Percentiles rank a stretch among this genome's conserved stretches.
These are phyloP conservation scores for Fraxinus americana DNA, from an alignment of 257 asterid species.

Conservation along the genomic window DNA sequence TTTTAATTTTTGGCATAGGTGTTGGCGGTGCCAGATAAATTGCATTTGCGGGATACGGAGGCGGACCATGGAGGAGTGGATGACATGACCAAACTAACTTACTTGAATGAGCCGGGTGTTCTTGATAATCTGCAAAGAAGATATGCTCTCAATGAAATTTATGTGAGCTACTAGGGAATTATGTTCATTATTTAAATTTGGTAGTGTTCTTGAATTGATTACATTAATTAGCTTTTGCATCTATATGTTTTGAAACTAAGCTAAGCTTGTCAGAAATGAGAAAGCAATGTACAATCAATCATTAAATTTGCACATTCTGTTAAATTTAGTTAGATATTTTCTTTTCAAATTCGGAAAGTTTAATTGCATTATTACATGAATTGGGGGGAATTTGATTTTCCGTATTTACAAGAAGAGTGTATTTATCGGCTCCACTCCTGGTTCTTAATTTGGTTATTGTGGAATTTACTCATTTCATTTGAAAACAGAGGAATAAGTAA, in stretches of 20 bases:
- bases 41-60: conserved; percentile 82
- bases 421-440: neutral
- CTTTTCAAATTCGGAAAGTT: neutral
- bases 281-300: neutral
- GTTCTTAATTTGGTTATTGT: neutral
- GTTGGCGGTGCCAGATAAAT: conserved; percentile 61
- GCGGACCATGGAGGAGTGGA: conserved; percentile 97
- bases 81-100: conserved; percentile 94
- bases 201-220: neutral
- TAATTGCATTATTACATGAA: neutral
- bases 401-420: conserved; percentile 4
- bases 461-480: conserved; percentile 1
- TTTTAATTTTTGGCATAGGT: conserved; percentile 40
- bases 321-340: neutral
- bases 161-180: conserved; percentile 52
- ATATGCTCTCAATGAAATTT: conserved; percentile 87
- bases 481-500: neutral
- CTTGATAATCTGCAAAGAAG: conserved; percentile 88
- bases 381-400: neutral
- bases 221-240: neutral
- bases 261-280: neutral
- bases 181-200: neutral
- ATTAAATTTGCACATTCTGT: neutral
- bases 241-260: neutral
- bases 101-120: conserved; percentile 93